Evolutionary conservation across 257 asterid genomes (phyloP).

Genomic region (Plantago major): DNA sequence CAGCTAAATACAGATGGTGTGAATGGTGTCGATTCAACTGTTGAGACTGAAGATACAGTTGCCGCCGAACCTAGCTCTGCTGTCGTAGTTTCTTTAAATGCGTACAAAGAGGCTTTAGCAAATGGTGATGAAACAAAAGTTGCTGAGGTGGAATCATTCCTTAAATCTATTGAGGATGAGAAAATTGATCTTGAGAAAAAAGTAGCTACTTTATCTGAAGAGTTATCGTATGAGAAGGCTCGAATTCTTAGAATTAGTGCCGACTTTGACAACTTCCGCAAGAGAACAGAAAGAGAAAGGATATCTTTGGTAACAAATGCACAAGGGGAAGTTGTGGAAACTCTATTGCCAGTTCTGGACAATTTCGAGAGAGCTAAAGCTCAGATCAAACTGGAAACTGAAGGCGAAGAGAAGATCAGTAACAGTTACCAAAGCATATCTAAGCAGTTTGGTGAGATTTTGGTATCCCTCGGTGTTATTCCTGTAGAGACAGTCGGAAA

Average conservation of each 20-base stretch:
- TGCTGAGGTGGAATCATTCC: slow-evolving; percentile 53
- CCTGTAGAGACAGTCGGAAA: slow-evolving; percentile 72
- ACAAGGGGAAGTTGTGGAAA: slow-evolving; percentile 80
- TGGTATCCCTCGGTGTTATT: slow-evolving; percentile 68
- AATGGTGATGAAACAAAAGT: slow-evolving; percentile 53
- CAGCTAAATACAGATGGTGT: slow-evolving; percentile 47
- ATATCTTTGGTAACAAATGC: slow-evolving; percentile 65
- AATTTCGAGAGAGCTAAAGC: slow-evolving; percentile 84
- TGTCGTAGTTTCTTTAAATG: slow-evolving; percentile 43
- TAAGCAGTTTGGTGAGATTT: slow-evolving; percentile 75
- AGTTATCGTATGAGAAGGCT: slow-evolving; percentile 50
- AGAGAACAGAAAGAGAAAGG: slow-evolving; percentile 72
- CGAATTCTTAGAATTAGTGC: slow-evolving; percentile 81
- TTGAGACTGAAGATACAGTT: slow-evolving; percentile 35
- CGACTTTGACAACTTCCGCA: slow-evolving; percentile 83
- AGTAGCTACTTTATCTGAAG: slow-evolving; percentile 51
- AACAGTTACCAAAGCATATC: slow-evolving; percentile 79
- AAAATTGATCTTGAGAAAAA: slow-evolving; percentile 52
- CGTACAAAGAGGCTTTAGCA: slow-evolving; percentile 64
- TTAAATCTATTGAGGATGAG: slow-evolving; percentile 61
- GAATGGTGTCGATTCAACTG: slow-evolving; percentile 27
- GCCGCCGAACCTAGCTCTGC: slow-evolving; percentile 43
- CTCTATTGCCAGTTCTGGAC: slow-evolving; percentile 68
- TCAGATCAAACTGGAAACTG: slow-evolving; percentile 72
- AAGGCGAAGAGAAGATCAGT: slow-evolving; percentile 70